Percentiles rank a stretch among this genome's conserved stretches.
Conservation (phyloP, 1,284 basidiomycete genomes). For the Phlebopus sp. region DNA sequence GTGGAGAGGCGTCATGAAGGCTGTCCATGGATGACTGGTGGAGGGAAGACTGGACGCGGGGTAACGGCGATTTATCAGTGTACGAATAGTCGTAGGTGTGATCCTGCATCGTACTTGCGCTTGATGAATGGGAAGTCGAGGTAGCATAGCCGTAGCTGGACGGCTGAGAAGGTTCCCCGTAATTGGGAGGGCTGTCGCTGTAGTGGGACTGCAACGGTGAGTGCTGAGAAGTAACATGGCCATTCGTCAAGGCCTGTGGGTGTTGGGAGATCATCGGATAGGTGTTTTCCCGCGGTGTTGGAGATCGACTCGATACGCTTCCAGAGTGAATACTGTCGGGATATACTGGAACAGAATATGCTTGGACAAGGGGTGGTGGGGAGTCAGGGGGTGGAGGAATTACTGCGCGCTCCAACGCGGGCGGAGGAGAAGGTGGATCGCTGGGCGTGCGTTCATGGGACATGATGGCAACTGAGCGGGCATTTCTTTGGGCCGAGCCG, state of each 20-base stretch:
- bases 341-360: conserved; percentile 34
- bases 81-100: conserved; percentile 31
- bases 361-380: conserved; percentile 45
- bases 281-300: conserved; percentile 40
- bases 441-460: conserved; percentile 24
- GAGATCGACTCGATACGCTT: conserved; percentile 38
- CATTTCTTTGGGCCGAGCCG: conserved; percentile 20
- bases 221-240: conserved; percentile 27
- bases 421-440: conserved; percentile 41
- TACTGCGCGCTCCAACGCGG: conserved; percentile 44
- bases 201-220: conserved; percentile 33
- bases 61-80: conserved; percentile 28
- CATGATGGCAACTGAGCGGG: conserved; percentile 22
- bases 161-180: conserved; percentile 47
- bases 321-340: conserved; percentile 36
- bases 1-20: conserved; percentile 31
- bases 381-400: conserved; percentile 36
- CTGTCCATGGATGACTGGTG: conserved; percentile 31
- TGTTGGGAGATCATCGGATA: conserved; percentile 37
- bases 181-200: conserved; percentile 33
- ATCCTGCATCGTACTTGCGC: conserved; percentile 21
- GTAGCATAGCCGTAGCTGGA: conserved; percentile 42
- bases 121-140: conserved; percentile 24
- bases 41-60: conserved; percentile 27
- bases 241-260: conserved; percentile 26